Evolutionary conservation across 192 early-diverging fungal genomes (phyloP).

Genomic region (Entophlyctis luteolus): DNA sequence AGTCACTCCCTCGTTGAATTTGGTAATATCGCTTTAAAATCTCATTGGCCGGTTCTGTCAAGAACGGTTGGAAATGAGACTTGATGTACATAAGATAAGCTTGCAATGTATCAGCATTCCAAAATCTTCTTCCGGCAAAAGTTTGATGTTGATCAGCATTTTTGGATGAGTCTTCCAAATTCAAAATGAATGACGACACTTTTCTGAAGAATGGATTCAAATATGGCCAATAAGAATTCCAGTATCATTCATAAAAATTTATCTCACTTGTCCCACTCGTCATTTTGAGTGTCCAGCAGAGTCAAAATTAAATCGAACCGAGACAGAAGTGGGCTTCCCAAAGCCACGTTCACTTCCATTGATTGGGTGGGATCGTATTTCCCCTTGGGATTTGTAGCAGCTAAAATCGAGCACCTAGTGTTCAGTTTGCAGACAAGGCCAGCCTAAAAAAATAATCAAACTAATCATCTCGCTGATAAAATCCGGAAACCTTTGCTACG

Average conservation of each 20-base stretch:
- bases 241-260: no score
- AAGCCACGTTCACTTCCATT: conserved; percentile 64
- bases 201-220: conserved; percentile 19
- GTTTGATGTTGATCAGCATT: neutral
- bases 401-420: conserved; percentile 73
- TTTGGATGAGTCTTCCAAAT: neutral
- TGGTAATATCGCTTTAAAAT: conserved; percentile 71
- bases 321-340: conserved; percentile 63
- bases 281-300: conserved; percentile 62
- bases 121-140: conserved; percentile 25
- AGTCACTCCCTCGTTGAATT: conserved; percentile 62
- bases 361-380: conserved; percentile 61
- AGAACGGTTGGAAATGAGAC: conserved; percentile 46
- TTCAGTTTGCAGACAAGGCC: conserved; percentile 77
- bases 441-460: no score
- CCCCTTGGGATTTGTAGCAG: conserved; percentile 75
- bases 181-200: conserved; percentile 45
- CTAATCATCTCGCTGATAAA: conserved; percentile 32
- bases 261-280: conserved; percentile 62
- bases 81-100: conserved; percentile 66
- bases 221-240: no score
- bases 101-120: conserved; percentile 63
- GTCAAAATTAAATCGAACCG: conserved; percentile 73
- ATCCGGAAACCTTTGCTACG: conserved; percentile 77
- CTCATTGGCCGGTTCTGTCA: conserved; percentile 57